Conservation (phyloP, 306 rosid genomes). For the Corylus heterophylla region DNA sequence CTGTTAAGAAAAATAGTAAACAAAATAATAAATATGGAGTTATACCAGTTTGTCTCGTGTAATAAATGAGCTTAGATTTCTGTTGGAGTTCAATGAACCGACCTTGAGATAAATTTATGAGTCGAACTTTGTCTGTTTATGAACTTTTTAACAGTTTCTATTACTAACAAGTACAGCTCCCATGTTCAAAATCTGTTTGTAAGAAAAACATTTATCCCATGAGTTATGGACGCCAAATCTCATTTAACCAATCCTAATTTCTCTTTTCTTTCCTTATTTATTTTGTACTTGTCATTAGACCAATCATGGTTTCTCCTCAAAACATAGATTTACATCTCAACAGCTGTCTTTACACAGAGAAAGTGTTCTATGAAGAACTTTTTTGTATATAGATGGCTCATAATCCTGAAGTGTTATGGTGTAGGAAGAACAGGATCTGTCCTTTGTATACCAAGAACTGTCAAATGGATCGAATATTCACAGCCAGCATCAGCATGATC, state of each 20-base stretch:
- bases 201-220: background rate
- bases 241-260: background rate
- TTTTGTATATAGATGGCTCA: background rate
- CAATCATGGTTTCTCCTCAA: background rate
- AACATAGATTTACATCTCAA: background rate
- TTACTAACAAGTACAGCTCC: background rate
- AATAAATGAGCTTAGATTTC: too few relatives aligned
- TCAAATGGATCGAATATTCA: background rate
- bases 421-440: background rate
- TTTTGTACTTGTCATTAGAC: slow-evolving; percentile 1
- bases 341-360: background rate
- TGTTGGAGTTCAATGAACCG: too few relatives aligned
- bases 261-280: background rate
- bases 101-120: too few relatives aligned
- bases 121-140: too few relatives aligned
- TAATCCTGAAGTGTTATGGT: background rate
- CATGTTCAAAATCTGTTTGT: background rate
- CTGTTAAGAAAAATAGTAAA: too few relatives aligned
- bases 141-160: background rate
- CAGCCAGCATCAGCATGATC: background rate
- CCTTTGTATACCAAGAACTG: background rate
- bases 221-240: background rate
- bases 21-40: too few relatives aligned
- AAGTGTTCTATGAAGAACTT: slow-evolving; percentile 6
- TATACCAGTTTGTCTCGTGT: too few relatives aligned